Conservation (phyloP, 2,329 filamentous ascomycete species). For the Sporothrix schenckii region DNA sequence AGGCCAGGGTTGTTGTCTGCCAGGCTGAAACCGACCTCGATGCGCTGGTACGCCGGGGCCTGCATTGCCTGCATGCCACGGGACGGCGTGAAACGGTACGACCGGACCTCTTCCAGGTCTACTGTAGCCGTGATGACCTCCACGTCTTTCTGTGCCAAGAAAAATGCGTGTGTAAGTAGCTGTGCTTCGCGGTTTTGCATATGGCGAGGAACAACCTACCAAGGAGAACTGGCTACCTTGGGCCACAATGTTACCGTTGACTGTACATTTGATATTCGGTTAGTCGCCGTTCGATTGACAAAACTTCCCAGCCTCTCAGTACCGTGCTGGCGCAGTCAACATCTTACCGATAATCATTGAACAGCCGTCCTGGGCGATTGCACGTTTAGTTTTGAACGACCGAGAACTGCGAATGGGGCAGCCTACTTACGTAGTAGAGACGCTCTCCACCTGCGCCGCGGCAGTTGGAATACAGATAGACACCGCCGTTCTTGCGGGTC, state of each 20-base stretch:
- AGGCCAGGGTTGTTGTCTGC: conserved; percentile 41
- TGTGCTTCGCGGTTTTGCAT: neutral
- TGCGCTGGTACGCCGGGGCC: conserved; percentile 50
- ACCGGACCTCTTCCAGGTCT: conserved; percentile 71
- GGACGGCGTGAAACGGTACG: conserved; percentile 59
- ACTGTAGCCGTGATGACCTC: conserved; percentile 68
- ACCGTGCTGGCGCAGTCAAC: no score
- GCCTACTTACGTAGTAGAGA: conserved; percentile 52
- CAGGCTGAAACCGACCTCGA: conserved; percentile 46
- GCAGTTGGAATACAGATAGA: conserved; percentile 62
- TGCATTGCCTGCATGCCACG: conserved; percentile 61
- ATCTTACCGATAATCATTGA: conserved; percentile 57
- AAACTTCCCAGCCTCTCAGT: no score
- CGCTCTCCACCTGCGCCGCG: conserved; percentile 52
- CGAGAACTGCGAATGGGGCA: no score
- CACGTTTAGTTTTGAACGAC: no score
- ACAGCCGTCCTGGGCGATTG: conserved; percentile 53
- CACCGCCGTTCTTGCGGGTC: conserved; percentile 52
- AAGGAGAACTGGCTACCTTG: conserved; percentile 64
- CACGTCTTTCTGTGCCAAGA: conserved; percentile 57
- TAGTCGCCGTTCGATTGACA: neutral
- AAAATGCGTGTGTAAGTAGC: neutral
- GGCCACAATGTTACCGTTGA: conserved; percentile 65
- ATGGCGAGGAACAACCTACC: neutral
- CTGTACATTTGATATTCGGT: conserved; percentile 31